These are phyloP conservation scores for Oropetium thomaeum DNA, from an alignment of 176 grass and related monocot genomes.

Conservation along the genomic window DNA sequence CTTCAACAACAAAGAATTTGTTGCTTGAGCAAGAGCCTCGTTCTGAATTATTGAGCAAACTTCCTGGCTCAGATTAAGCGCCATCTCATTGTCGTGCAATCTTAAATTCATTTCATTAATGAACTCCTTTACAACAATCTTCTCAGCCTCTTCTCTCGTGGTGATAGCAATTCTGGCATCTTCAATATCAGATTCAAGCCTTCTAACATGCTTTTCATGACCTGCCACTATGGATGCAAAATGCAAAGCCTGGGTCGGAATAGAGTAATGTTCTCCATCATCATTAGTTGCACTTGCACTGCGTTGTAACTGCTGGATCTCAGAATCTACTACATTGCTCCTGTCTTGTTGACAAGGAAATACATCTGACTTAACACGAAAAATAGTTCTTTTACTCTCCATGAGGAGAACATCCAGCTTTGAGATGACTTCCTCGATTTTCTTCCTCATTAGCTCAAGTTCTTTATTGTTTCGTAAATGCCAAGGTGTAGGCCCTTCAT, in stretches of 20 bases:
- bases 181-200: constrained; percentile 36
- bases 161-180: constrained; percentile 28
- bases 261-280: background rate
- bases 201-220: constrained; percentile 16
- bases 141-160: constrained; percentile 41
- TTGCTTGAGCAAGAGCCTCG: constrained; percentile 35
- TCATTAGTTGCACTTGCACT: constrained; percentile 16
- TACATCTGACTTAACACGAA: constrained; percentile 32
- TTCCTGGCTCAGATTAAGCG: constrained; percentile 29
- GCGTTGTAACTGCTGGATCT: constrained; percentile 30
- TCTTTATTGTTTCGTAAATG: constrained; percentile 62
- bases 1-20: constrained; percentile 32
- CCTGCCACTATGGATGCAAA: constrained; percentile 17
- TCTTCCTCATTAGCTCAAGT: constrained; percentile 58
- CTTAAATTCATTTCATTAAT: constrained; percentile 30
- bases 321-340: constrained; percentile 24
- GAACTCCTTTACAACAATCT: constrained; percentile 37
- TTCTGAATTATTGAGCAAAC: constrained; percentile 43
- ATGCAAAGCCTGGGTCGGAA: constrained; percentile 3
- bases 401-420: constrained; percentile 52
- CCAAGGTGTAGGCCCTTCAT: constrained; percentile 42
- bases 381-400: constrained; percentile 37
- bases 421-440: constrained; percentile 36
- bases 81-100: constrained; percentile 40
- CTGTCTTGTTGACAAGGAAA: constrained; percentile 39